Percentiles rank a stretch among this genome's conserved stretches.
phyloP scores from a whole-genome alignment of 768 basidiomycete genomes.

The Amanita jacksonii region DNA sequence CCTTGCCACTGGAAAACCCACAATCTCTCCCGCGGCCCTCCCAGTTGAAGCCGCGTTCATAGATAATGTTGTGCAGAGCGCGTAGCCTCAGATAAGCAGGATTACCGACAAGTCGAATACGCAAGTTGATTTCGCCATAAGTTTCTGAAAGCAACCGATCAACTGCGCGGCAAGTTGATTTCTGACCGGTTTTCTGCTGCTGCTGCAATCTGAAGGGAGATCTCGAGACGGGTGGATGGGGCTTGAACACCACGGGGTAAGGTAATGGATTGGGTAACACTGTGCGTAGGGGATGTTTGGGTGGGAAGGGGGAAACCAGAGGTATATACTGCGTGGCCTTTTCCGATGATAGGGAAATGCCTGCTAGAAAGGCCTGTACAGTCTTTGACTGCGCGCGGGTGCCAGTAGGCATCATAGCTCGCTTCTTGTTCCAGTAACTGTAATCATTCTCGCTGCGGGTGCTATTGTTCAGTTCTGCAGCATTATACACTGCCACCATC shows the following conservation, averaged over 20 bases:
- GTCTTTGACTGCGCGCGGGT: slow-evolving; percentile 34
- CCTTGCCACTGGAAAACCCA: slow-evolving; percentile 43
- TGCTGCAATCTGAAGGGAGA: slow-evolving; percentile 3
- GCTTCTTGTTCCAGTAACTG: neutral
- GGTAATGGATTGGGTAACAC: slow-evolving; percentile 24
- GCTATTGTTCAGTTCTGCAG: slow-evolving; percentile 20
- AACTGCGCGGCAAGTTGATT: neutral
- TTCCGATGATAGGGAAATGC: slow-evolving; percentile 2
- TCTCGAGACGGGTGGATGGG: slow-evolving; percentile 3
- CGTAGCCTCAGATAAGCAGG: slow-evolving; percentile 47
- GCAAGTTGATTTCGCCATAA: slow-evolving; percentile 10
- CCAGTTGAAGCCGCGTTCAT: slow-evolving; percentile 32
- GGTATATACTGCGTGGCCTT: slow-evolving; percentile 29
- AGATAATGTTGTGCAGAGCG: slow-evolving; percentile 51
- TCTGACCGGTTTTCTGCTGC: neutral
- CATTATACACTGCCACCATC: slow-evolving; percentile 39
- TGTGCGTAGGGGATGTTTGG: slow-evolving; percentile 16
- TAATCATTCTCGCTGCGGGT: slow-evolving; percentile 16
- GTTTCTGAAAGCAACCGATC: slow-evolving; percentile 2
- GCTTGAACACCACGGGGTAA: slow-evolving; percentile 20
- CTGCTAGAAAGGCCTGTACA: slow-evolving; percentile 31
- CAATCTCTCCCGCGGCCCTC: slow-evolving; percentile 41
- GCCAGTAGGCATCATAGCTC: slow-evolving; percentile 26
- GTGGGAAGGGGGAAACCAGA: slow-evolving; percentile 22
- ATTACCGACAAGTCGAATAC: slow-evolving; percentile 51